These are phyloP conservation scores for Asterochloris sp. DNA, from an alignment of 139 green algal species.

Conservation along the genomic window DNA sequence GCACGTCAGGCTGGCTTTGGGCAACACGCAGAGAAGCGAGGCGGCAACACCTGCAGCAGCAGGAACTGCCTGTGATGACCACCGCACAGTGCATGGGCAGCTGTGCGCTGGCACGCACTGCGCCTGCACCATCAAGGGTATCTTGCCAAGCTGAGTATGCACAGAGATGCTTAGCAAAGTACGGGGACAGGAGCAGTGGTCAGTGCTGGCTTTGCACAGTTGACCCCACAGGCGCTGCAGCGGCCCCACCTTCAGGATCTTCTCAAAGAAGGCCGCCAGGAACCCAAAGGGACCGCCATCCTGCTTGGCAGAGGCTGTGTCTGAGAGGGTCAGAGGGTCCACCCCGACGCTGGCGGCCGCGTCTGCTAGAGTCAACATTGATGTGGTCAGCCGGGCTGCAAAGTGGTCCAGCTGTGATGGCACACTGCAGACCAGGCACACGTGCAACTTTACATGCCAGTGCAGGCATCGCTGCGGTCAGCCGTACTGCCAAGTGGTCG, in stretches of 20 bases:
- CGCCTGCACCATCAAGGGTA: background rate
- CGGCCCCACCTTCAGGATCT: slow-evolving; percentile 57
- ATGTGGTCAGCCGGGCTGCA: slow-evolving; percentile 29
- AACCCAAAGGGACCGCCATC: slow-evolving; percentile 57
- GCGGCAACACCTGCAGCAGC: background rate
- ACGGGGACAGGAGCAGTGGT: too few relatives aligned
- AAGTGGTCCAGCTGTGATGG: slow-evolving; percentile 34
- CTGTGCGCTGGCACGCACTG: background rate
- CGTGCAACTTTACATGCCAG: background rate
- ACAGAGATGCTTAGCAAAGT: background rate
- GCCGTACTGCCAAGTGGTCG: background rate
- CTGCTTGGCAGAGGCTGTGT: slow-evolving; percentile 23
- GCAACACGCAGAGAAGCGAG: background rate
- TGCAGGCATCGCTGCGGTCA: background rate
- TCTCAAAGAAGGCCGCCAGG: slow-evolving; percentile 71
- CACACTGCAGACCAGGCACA: slow-evolving; percentile 14
- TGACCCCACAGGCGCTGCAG: background rate
- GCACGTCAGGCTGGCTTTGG: background rate
- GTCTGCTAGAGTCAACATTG: slow-evolving; percentile 41
- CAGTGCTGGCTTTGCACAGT: too few relatives aligned
- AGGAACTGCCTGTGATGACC: background rate
- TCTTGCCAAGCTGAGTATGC: background rate
- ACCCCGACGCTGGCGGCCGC: slow-evolving; percentile 2
- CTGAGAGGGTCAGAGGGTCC: slow-evolving; percentile 13
- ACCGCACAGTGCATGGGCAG: background rate